Base-by-base conservation (phyloP, 2,329 filamentous ascomycete species). In the Hypoxylon sp. region DNA sequence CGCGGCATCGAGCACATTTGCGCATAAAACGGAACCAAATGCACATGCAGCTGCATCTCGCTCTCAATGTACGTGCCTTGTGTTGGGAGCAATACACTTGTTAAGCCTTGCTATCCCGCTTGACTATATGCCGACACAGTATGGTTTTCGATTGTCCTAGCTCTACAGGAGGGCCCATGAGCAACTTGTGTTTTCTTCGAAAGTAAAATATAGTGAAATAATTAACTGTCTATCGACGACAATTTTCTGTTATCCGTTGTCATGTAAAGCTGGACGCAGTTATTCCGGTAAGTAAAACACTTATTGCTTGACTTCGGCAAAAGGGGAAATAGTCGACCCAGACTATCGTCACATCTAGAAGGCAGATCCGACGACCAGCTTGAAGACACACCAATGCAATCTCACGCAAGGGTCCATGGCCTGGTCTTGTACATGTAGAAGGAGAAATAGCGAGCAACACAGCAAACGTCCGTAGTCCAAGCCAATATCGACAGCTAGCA, bases 21-120 rank as follows among this genome's bases (percentile, higher is more conserved):
- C 24, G 44, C 42, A 28, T 12, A 51, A 42, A 38, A 53, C 53
- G 38, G 28, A 28, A 22, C 49, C 22, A 18, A 16, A 45, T 36
- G 54, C 65, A 60, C 56, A 62, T 24, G 5, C 55, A 20, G 45
- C 57, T 67, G 64, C 57, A 64, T 46, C 45, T 55, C 56, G 36
- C 54, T 53, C 42, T 50, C 51, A 54, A 58, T 48, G 26, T 46
- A 54, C 49, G 38, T 51, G 56, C 64, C 64, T 49, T 53, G 22
- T 20, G 26, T 66, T 32, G 24, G 53, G 30, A 45, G n/a, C 14
- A 42, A 60, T 30, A 30, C 38, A 26, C n/a, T 42, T 58, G n/a
- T 32, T 28, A 48, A 36, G 20, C 30, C 45, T 49, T 16, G 18
- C 33, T 40, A 36, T 51, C 26, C 46, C 38, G 24, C 32, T 50